Evolutionary conservation across 129 eudicot genomes (phyloP).

Genomic region (Artemisia tridentata): DNA sequence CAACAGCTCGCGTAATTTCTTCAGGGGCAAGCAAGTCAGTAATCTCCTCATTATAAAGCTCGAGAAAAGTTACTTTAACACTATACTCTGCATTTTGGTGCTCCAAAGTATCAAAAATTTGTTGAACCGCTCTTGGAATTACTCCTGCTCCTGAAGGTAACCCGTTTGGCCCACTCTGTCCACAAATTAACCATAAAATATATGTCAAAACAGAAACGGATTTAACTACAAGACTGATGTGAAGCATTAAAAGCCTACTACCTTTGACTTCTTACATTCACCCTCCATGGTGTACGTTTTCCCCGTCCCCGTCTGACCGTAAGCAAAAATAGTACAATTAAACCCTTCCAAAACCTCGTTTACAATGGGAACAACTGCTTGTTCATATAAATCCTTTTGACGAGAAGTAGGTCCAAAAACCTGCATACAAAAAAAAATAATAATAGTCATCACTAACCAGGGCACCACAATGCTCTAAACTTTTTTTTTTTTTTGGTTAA

Average conservation of each 20-base stretch:
- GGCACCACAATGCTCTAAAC: background rate
- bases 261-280: conserved; percentile 90
- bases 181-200: background rate
- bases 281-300: conserved; percentile 99
- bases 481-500: no score
- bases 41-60: conserved; percentile 92
- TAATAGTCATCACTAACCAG: background rate
- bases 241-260: conserved; percentile 19
- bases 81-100: conserved; percentile 94
- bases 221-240: no score
- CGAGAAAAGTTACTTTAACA: conserved; percentile 94
- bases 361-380: conserved; percentile 91
- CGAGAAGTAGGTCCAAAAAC: conserved; percentile 91
- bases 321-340: conserved; percentile 94
- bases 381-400: conserved; percentile 83
- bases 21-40: conserved; percentile 97
- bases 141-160: conserved; percentile 93
- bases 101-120: conserved; percentile 92
- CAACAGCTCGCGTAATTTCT: conserved; percentile 65
- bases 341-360: conserved; percentile 93
- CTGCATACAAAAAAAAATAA: conserved; percentile 30
- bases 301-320: conserved; percentile 98
- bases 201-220: background rate
- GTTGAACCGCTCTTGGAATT: conserved; percentile 88
- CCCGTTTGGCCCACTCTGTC: conserved; percentile 84